phyloP scores from a whole-genome alignment of 257 asterid species.

The Solanum chilense region DNA sequence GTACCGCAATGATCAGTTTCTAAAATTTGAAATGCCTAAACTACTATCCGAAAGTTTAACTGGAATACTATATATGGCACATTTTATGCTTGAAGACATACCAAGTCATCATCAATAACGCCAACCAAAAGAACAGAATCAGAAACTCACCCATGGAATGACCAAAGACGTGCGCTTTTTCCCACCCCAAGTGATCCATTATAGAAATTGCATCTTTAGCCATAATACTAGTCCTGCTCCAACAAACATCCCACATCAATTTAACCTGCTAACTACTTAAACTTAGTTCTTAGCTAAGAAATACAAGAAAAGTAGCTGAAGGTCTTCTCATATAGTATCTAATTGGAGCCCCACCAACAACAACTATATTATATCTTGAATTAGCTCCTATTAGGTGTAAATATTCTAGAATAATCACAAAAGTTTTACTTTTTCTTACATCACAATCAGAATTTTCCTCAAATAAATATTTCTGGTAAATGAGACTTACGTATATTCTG shows the following conservation, averaged over 20 bases:
- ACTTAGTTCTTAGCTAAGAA: neutral
- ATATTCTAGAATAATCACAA: neutral
- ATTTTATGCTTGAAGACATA: neutral
- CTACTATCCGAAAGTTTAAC: neutral
- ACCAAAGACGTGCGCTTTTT: constrained; percentile 84
- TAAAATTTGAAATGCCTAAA: neutral
- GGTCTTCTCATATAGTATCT: neutral
- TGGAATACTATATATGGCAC: neutral
- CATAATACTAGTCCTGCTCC: constrained; percentile 67
- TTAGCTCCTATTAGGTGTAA: neutral
- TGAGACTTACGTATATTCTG: constrained; percentile 69
- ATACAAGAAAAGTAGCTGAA: neutral
- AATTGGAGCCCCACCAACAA: neutral
- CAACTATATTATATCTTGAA: neutral
- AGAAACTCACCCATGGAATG: constrained; percentile 93
- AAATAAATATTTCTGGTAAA: neutral
- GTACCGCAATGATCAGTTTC: neutral
- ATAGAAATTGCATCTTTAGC: constrained; percentile 91
- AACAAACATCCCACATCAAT: neutral
- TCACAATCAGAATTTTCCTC: neutral
- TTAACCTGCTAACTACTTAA: neutral
- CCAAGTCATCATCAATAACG: constrained; percentile 9
- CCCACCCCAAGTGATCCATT: constrained; percentile 95
- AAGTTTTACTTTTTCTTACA: neutral
- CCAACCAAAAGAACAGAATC: constrained; percentile 11